A percentile compares a stretch with the other conserved stretches of the same genome.
Conservation (phyloP, 306 rosid genomes). For the Vigna reflexopilosa region DNA sequence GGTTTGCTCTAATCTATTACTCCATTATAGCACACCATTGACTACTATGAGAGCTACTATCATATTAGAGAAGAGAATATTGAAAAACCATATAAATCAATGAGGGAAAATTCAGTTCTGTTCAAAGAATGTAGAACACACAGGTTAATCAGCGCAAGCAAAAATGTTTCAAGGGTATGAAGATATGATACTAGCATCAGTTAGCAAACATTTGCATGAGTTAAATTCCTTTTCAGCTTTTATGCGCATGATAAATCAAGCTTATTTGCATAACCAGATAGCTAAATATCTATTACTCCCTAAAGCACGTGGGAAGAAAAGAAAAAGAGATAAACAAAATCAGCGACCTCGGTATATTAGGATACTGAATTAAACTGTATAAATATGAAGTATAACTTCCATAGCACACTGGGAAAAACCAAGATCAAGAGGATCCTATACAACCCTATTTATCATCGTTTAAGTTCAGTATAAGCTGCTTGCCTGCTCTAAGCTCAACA, state of each 20-base stretch:
- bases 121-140: conserved; percentile 21
- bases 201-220: neutral
- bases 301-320: neutral
- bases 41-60: neutral
- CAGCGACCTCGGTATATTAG: neutral
- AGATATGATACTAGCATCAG: conserved; percentile 26
- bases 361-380: neutral
- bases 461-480: conserved; percentile 19
- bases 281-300: conserved; percentile 28
- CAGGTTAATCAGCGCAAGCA: conserved; percentile 17
- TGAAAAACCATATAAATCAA: neutral
- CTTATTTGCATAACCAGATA: conserved; percentile 11
- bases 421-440: conserved; percentile 28
- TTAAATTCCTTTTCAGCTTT: neutral
- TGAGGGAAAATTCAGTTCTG: neutral
- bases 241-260: neutral
- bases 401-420: conserved; percentile 11
- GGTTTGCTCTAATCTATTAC: neutral
- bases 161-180: conserved; percentile 9
- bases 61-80: neutral
- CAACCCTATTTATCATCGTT: conserved; percentile 30
- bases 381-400: neutral
- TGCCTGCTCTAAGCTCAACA: conserved; percentile 12
- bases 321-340: neutral
- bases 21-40: neutral